A percentile compares a stretch with the other conserved stretches of the same genome.
phyloP scores from a whole-genome alignment of 768 basidiomycete species.

The Pisolithus tinctorius region DNA sequence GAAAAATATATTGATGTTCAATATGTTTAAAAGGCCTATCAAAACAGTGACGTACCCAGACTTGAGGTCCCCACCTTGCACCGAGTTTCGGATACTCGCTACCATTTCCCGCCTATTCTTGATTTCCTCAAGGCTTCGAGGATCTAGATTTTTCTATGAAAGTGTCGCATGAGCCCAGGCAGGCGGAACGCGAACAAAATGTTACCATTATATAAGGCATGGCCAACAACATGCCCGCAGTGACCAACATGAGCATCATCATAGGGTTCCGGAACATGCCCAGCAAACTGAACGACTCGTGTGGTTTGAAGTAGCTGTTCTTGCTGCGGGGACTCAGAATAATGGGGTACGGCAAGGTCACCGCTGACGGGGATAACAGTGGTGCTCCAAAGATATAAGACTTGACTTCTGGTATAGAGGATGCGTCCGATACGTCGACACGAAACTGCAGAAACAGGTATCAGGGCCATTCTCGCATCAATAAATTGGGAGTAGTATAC shows the following conservation, averaged over 20 bases:
- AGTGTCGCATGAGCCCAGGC: conserved; percentile 2
- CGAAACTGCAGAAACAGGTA: conserved; percentile 44
- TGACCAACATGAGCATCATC: conserved; percentile 72
- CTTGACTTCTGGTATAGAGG: conserved; percentile 43
- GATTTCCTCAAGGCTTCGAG: conserved; percentile 58
- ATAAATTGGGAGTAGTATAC: conserved; percentile 28
- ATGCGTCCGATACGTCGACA: conserved; percentile 50
- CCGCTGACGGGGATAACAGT: conserved; percentile 47
- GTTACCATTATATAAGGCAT: conserved; percentile 74
- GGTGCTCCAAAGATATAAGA: conserved; percentile 68
- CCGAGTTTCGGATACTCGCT: conserved; percentile 45
- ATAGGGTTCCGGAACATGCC: conserved; percentile 80
- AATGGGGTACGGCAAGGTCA: conserved; percentile 58
- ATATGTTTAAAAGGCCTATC: too few relatives aligned
- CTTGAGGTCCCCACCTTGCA: conserved; percentile 54
- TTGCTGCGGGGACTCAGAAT: conserved; percentile 47
- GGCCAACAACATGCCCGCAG: conserved; percentile 58
- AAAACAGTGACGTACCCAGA: conserved; percentile 37
- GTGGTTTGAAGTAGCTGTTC: conserved; percentile 60
- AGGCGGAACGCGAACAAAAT: not conserved
- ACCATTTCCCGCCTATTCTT: conserved; percentile 55
- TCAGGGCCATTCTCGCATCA: conserved; percentile 4
- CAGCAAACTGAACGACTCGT: conserved; percentile 64
- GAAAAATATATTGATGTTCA: too few relatives aligned
- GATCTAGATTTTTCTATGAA: conserved; percentile 68